phyloP scores from a whole-genome alignment of 2,329 filamentous ascomycete genomes.

The Cladophialophora exuberans region DNA sequence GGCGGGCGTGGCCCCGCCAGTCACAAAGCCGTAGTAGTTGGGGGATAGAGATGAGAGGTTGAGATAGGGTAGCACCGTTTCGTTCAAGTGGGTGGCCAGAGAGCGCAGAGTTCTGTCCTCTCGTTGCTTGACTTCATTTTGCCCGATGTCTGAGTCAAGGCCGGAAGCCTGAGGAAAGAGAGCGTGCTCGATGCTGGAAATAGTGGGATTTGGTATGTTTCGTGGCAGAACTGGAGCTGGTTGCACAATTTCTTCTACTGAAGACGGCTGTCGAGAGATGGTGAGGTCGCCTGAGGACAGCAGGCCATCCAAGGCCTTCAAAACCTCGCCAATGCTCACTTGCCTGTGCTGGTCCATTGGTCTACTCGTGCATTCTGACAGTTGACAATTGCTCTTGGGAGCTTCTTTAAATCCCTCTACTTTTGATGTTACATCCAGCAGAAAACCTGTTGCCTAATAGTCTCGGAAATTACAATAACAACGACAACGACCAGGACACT shows the following conservation, averaged over 20 bases:
- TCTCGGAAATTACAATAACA: too few species aligned
- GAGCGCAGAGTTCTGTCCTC: slow-evolving; percentile 3
- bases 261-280: neutral
- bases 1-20: slow-evolving; percentile 76
- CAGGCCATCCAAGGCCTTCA: neutral
- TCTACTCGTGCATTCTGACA: too few species aligned
- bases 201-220: neutral
- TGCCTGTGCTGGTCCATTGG: neutral
- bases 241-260: neutral
- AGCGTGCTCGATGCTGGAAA: neutral
- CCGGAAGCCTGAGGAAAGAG: neutral
- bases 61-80: slow-evolving; percentile 57
- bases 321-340: slow-evolving; percentile 3
- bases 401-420: too few species aligned
- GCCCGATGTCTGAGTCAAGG: neutral
- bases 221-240: neutral
- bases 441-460: too few species aligned
- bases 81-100: slow-evolving; percentile 40
- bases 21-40: slow-evolving; percentile 88
- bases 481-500: too few species aligned
- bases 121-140: neutral
- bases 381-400: too few species aligned
- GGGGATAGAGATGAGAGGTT: slow-evolving; percentile 67
- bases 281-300: slow-evolving; percentile 3
- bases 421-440: too few species aligned